Conservation (phyloP, 164 flowering plant species). For the Protea cynaroides region DNA sequence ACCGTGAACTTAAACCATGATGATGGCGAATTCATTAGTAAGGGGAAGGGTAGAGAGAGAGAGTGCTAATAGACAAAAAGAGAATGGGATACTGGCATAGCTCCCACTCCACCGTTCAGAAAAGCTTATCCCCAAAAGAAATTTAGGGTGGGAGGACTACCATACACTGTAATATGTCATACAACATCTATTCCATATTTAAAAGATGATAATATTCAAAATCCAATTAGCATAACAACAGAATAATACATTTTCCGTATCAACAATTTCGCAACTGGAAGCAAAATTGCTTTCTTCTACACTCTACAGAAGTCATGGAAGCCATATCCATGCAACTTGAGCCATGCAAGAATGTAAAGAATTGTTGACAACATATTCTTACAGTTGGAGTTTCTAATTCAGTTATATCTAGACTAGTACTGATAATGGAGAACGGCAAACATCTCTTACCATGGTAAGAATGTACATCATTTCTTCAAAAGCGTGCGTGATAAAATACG, state of each 20-base stretch:
- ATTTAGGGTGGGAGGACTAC: no score
- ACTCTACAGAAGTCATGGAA: slow-evolving; percentile 10
- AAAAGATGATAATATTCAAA: slow-evolving; percentile 3
- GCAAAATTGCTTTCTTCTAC: slow-evolving; percentile 26
- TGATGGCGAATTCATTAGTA: no score
- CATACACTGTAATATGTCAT: slow-evolving; percentile 7
- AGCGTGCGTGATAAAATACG: slow-evolving; percentile 43
- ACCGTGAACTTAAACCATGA: no score
- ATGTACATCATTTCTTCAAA: slow-evolving; percentile 35
- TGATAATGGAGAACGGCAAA: slow-evolving; percentile 25
- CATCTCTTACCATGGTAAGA: slow-evolving; percentile 12
- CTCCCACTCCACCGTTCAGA: no score
- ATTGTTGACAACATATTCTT: slow-evolving; percentile 8
- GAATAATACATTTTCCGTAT: background rate
- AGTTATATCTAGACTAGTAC: slow-evolving; percentile 1
- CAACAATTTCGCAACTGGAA: background rate
- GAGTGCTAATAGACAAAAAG: no score
- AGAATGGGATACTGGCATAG: no score
- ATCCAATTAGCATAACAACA: background rate
- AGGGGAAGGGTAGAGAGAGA: no score
- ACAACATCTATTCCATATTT: slow-evolving; percentile 9
- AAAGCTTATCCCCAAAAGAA: no score
- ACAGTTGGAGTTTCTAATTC: background rate
- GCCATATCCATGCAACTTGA: slow-evolving; percentile 9
- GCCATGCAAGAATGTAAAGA: background rate